Evolutionary conservation across 1,284 basidiomycete genomes (phyloP), one percentile per base, ranked within the genome.

Genomic region (Leccinum fallax): DNA sequence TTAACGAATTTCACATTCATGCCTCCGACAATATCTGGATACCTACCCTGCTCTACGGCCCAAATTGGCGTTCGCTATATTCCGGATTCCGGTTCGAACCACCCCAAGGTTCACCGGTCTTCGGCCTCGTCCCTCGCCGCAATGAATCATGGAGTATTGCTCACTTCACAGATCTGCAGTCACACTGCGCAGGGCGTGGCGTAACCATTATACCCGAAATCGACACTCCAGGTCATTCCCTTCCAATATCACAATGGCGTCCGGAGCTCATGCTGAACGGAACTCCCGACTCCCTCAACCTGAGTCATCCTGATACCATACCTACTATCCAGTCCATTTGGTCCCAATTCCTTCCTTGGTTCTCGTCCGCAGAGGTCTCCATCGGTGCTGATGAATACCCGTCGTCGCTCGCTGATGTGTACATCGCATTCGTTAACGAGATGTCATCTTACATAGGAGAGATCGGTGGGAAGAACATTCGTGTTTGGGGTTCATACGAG

Each of bases 301-400:
- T 79, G 30, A 71, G 71, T 19, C 66, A 74, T 61, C 76, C 78
- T 0, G 76, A 74, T 28, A 78, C 77, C 4, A 72, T 77, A 53
- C 75, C 75, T 13, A 74, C 72, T 1, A 64, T 79, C 40, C 71
- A 78, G 59, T 67, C 70, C 9, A 71, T 79, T 32, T 80, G 78
- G 78, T 65, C 71, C 5, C 75, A 77, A 53, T 70, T 79, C 53
- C 68, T 79, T 21, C 75, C 77, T 2, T 79, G 77, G 78, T 76
- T 80, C 53, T 67, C 71, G 5, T 69, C 77, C 16, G 21, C 58
- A 8, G 74, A 78, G 57, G 75, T 79, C 24, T 77, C 76, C 15
- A 79, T 79, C 43, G 78, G 78, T 38, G 76, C 78, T 24, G 78
- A 80, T 58, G 77, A 80, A 65, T 80, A 79, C 61, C 48, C 57